Evolutionary conservation across 1,284 basidiomycete genomes (phyloP).

Genomic region (Acaromyces ingoldii): DNA sequence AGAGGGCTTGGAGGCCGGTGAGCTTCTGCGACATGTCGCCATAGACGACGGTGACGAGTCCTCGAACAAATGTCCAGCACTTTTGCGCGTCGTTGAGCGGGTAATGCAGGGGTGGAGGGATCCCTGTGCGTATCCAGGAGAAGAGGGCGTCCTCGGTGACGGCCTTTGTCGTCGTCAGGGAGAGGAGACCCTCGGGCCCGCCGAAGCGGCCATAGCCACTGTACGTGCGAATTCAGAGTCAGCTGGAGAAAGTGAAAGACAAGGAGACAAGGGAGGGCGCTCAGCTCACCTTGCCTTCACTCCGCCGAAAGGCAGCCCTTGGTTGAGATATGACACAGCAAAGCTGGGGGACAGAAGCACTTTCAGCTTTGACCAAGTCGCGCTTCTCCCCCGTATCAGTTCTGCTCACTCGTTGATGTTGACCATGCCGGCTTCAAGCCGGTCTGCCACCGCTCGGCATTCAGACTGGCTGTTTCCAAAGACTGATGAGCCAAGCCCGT

Average conservation of each 20-base stretch:
- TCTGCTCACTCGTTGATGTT: constrained; percentile 69
- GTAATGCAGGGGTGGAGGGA: constrained; percentile 60
- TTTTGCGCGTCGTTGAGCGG: constrained; percentile 17
- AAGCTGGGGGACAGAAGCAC: constrained; percentile 53
- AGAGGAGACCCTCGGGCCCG: constrained; percentile 59
- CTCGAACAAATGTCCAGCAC: constrained; percentile 1
- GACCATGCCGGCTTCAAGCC: constrained; percentile 89
- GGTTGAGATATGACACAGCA: constrained; percentile 82
- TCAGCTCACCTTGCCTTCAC: constrained; percentile 59
- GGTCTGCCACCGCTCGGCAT: constrained; percentile 71
- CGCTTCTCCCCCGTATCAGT: too few species aligned
- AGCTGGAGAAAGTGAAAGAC: neutral
- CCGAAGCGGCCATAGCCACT: constrained; percentile 88
- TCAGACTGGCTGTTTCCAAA: constrained; percentile 75
- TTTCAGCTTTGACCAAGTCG: neutral
- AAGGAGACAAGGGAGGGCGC: neutral
- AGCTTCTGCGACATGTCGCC: too few species aligned
- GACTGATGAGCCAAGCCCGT: constrained; percentile 91
- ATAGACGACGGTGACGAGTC: constrained; percentile 6
- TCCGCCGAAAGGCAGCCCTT: constrained; percentile 90
- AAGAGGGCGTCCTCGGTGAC: constrained; percentile 81
- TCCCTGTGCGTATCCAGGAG: constrained; percentile 71
- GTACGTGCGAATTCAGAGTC: neutral
- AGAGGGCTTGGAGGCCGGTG: too few species aligned
- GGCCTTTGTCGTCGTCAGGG: constrained; percentile 79